These are phyloP conservation scores for Actinomortierella wolfii DNA, from an alignment of 371 early-diverging fungal genomes.

Conservation along the genomic window DNA sequence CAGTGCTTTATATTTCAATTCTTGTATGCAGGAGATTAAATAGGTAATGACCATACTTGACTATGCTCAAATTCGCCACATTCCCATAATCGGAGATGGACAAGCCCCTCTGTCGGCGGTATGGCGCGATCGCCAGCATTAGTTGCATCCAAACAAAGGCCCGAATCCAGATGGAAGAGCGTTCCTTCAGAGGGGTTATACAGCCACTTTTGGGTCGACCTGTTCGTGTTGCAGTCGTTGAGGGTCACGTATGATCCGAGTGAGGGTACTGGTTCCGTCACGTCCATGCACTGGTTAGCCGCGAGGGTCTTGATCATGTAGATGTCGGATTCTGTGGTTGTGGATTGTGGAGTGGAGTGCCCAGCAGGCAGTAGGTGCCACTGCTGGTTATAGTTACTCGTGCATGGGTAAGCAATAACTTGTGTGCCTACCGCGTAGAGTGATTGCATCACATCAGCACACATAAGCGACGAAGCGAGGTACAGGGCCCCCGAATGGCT, in stretches of 20 bases:
- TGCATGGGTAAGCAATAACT: slow-evolving; percentile 21
- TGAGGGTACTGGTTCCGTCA: not conserved
- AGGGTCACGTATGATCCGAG: slow-evolving; percentile 17
- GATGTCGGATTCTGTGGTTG: not conserved
- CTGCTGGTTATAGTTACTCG: slow-evolving; percentile 23
- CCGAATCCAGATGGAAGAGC: slow-evolving; percentile 20
- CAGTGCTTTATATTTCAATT: too few species aligned
- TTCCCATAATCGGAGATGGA: slow-evolving; percentile 19
- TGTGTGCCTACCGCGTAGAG: slow-evolving; percentile 8
- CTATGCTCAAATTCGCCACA: slow-evolving; percentile 26
- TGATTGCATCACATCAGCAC: slow-evolving; percentile 18
- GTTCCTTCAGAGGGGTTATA: slow-evolving; percentile 32
- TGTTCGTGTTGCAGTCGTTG: slow-evolving; percentile 20
- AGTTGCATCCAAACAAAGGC: slow-evolving; percentile 27
- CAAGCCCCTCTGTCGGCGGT: not conserved
- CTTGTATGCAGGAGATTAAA: too few species aligned
- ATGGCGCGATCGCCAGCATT: slow-evolving; percentile 1
- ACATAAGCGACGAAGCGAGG: slow-evolving; percentile 31
- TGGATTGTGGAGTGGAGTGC: slow-evolving; percentile 8
- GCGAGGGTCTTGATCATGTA: slow-evolving; percentile 32
- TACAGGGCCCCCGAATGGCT: slow-evolving; percentile 28
- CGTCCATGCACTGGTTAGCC: slow-evolving; percentile 27
- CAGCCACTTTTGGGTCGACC: slow-evolving; percentile 35
- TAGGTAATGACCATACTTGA: slow-evolving; percentile 42
- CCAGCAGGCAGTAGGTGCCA: slow-evolving; percentile 29